phyloP scores from a whole-genome alignment of 352 stramenopile genomes.

The Phytophthora quininea region DNA sequence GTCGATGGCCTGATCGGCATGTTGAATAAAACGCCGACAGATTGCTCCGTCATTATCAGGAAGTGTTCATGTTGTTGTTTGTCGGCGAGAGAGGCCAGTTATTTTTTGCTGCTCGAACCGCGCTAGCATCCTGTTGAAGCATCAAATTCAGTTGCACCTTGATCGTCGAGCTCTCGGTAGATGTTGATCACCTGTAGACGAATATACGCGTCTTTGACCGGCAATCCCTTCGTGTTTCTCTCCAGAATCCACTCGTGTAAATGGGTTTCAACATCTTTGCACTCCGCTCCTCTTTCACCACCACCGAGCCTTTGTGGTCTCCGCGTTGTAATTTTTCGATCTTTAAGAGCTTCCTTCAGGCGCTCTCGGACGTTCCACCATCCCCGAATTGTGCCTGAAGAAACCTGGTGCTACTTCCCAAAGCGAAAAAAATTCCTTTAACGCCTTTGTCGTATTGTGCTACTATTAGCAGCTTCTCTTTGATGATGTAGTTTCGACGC shows the following conservation, averaged over 20 bases:
- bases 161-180: not conserved
- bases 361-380: not conserved
- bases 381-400: not conserved
- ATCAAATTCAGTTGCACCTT: not conserved
- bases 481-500: conserved; percentile 9
- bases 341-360: not conserved
- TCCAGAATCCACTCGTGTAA: not conserved
- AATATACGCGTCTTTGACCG: not conserved
- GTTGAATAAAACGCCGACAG: not conserved
- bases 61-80: not conserved
- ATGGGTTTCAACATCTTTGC: not conserved
- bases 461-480: not conserved
- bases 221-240: not conserved
- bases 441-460: not conserved
- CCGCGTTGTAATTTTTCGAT: not conserved
- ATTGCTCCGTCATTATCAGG: not conserved
- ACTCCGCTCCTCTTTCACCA: not conserved
- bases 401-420: not conserved
- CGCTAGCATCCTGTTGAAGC: not conserved
- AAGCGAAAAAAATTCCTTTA: not conserved
- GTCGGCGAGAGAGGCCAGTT: not conserved
- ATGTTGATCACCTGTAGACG: not conserved
- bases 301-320: not conserved
- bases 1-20: not conserved
- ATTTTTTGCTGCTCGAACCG: not conserved